Percentiles rank a stretch among this genome's conserved stretches.
Conservation (phyloP, 306 rosid species). For the Glycine soja region DNA sequence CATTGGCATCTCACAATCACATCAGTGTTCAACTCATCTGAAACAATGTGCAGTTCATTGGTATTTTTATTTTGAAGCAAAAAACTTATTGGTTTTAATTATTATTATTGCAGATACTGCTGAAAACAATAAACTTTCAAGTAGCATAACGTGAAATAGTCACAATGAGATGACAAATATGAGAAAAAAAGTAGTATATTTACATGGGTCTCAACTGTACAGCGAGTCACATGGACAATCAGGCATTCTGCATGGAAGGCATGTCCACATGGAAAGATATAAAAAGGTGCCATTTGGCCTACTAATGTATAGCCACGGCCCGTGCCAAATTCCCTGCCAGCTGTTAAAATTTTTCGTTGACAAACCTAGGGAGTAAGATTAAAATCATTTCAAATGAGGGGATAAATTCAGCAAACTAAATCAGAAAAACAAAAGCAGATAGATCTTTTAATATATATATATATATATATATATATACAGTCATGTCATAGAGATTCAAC, state of each 20-base stretch:
- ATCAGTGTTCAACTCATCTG: slow-evolving; percentile 11
- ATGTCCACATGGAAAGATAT: slow-evolving; percentile 95
- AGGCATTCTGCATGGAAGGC: slow-evolving; percentile 91
- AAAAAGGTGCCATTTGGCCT: slow-evolving; percentile 95
- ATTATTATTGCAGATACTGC: slow-evolving; percentile 6
- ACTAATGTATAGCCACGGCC: slow-evolving; percentile 76
- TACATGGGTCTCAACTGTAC: slow-evolving; percentile 79
- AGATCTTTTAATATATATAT: not conserved
- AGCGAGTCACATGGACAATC: slow-evolving; percentile 93
- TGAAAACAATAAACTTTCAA: slow-evolving; percentile 32
- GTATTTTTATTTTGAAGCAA: slow-evolving; percentile 8
- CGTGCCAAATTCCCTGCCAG: slow-evolving; percentile 76
- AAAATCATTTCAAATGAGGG: slow-evolving; percentile 45
- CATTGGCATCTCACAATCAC: not conserved
- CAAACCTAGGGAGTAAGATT: slow-evolving; percentile 68
- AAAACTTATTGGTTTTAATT: slow-evolving; percentile 14
- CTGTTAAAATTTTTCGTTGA: slow-evolving; percentile 74
- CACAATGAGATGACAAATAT: slow-evolving; percentile 6
- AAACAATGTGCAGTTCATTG: slow-evolving; percentile 29
- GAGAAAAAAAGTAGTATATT: slow-evolving; percentile 39
- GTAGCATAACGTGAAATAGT: slow-evolving; percentile 28
- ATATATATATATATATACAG: not conserved
- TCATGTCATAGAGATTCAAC: too few species aligned
- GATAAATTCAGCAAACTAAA: slow-evolving; percentile 2
- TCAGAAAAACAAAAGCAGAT: slow-evolving; percentile 30